Evolutionary conservation across 208 protist genomes (phyloP).

Genomic region (Leishmania gerbilli): DNA sequence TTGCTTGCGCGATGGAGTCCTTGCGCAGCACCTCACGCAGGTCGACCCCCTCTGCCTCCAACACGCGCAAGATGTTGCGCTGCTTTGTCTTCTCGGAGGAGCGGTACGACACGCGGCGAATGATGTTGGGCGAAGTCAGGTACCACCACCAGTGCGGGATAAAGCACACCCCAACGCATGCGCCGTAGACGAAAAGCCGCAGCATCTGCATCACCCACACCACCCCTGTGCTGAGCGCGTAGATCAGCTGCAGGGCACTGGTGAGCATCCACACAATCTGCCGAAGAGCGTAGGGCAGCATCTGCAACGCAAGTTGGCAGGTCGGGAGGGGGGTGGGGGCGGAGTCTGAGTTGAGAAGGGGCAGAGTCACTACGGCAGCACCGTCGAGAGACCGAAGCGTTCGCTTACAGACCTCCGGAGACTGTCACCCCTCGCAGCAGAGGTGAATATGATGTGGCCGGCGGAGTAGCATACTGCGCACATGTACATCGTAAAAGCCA

Average conservation of each 20-base stretch:
- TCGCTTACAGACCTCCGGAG: too few species aligned
- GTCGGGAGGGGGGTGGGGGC: neutral
- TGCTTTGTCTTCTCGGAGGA: conserved; percentile 42
- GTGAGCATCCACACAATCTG: conserved; percentile 69
- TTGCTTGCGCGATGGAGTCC: neutral
- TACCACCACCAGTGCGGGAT: conserved; percentile 72
- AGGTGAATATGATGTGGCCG: too few species aligned
- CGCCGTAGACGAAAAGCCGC: conserved; percentile 47
- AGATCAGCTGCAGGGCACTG: conserved; percentile 48
- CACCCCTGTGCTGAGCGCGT: conserved; percentile 54
- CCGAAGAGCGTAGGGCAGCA: conserved; percentile 50
- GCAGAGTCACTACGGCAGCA: too few species aligned
- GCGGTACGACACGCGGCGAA: conserved; percentile 66
- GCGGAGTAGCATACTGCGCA: too few species aligned
- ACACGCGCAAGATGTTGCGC: conserved; percentile 48
- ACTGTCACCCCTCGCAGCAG: too few species aligned
- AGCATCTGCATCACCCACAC: conserved; percentile 61
- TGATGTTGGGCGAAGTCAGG: conserved; percentile 64
- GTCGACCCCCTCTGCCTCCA: conserved; percentile 52
- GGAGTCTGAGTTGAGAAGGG: too few species aligned
- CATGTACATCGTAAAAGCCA: too few species aligned
- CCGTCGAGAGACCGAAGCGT: too few species aligned
- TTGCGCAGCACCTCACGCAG: conserved; percentile 24
- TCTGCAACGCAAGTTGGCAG: conserved; percentile 1
- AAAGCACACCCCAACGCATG: conserved; percentile 41